These are phyloP conservation scores for Pleurotus giganteus DNA, from an alignment of 768 basidiomycete genomes.

Conservation along the genomic window DNA sequence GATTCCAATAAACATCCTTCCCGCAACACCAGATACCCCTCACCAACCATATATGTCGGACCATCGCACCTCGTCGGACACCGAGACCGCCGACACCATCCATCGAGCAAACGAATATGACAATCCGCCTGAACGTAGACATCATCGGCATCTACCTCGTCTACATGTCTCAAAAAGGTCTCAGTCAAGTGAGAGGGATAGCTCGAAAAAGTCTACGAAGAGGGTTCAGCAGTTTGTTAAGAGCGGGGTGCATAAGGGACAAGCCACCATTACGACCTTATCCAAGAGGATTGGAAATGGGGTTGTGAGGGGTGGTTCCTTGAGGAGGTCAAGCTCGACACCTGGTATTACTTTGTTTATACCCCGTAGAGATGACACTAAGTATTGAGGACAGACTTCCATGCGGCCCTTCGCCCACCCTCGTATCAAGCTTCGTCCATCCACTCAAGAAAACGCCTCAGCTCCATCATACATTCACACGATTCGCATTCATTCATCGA, in stretches of 20 bases:
- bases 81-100: not conserved
- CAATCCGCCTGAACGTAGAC: constrained; percentile 12
- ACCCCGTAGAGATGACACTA: not conserved
- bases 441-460: constrained; percentile 68
- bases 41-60: constrained; percentile 15
- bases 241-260: constrained; percentile 69
- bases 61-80: constrained; percentile 10
- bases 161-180: constrained; percentile 29
- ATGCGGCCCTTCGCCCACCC: constrained; percentile 57
- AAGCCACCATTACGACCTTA: constrained; percentile 70
- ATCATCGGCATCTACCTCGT: not conserved
- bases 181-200: constrained; percentile 39
- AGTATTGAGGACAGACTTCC: constrained; percentile 51
- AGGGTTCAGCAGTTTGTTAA: constrained; percentile 77
- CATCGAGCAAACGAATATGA: constrained; percentile 7
- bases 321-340: constrained; percentile 64
- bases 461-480: constrained; percentile 42
- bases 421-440: constrained; percentile 78
- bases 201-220: constrained; percentile 51
- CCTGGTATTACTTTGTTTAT: constrained; percentile 47
- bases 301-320: constrained; percentile 48
- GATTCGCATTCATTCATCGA: constrained; percentile 32
- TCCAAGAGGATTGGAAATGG: constrained; percentile 76
- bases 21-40: constrained; percentile 52
- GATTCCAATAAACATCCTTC: constrained; percentile 59